Percentiles rank a stretch among this genome's conserved stretches.
Evolutionary conservation across 192 early-diverging fungal species (phyloP).

Genomic region (Linnemannia schmuckeri): DNA sequence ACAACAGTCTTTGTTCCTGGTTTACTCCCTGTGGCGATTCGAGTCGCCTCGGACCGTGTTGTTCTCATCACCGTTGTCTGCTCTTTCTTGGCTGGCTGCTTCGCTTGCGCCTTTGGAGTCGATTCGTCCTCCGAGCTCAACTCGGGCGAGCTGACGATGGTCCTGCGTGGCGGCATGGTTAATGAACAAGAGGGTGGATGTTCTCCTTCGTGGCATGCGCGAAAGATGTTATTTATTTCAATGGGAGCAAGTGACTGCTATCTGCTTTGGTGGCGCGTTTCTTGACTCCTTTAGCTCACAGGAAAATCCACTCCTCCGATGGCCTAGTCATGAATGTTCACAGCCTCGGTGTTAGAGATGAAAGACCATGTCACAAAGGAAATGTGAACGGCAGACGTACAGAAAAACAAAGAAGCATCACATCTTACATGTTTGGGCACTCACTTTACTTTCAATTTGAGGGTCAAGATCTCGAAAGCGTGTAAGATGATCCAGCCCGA

Average conservation of each 20-base stretch:
- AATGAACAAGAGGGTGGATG: neutral
- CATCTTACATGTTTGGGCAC: conserved; percentile 7
- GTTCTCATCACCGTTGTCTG: neutral
- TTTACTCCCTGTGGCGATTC: neutral
- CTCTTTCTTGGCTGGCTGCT: neutral
- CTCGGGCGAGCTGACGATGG: conserved; percentile 2
- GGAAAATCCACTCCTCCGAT: neutral
- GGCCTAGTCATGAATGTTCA: neutral
- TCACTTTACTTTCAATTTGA: conserved; percentile 53
- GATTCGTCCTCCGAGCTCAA: neutral
- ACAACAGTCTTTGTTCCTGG: neutral
- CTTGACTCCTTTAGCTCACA: neutral
- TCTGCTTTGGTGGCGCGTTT: neutral
- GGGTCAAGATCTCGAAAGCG: conserved; percentile 45
- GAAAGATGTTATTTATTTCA: neutral
- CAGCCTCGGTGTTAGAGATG: neutral
- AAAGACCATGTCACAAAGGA: neutral
- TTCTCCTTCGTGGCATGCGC: conserved; percentile 1
- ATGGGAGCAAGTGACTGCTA: neutral
- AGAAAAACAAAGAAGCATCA: neutral
- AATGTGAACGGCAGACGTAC: neutral
- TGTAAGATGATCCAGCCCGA: conserved; percentile 30
- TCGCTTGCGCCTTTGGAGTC: neutral
- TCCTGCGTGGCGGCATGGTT: neutral
- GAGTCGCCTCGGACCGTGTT: neutral